Conservation (phyloP, 1,139 yeast genomes). For the Yamadazyma atlantica region DNA sequence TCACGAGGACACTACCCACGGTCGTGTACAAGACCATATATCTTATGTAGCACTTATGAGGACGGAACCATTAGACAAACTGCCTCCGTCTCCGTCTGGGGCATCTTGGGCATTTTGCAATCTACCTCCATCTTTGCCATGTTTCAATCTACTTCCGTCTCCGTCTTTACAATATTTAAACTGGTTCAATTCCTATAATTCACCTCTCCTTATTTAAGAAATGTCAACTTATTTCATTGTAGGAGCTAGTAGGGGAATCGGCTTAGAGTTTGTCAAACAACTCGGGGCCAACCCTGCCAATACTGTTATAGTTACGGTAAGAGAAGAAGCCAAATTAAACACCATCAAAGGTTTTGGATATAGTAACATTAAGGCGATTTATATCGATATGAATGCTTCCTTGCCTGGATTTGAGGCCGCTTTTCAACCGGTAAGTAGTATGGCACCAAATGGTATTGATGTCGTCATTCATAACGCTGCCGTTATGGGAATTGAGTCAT, state of each 20-base stretch:
- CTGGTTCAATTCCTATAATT: too few species aligned
- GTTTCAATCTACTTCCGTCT: too few species aligned
- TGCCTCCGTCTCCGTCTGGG: too few species aligned
- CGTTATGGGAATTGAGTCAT: not conserved
- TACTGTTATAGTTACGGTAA: slow-evolving; percentile 6
- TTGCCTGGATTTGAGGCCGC: slow-evolving; percentile 5
- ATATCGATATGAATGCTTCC: slow-evolving; percentile 2
- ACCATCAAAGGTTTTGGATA: not conserved
- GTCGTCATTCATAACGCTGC: slow-evolving; percentile 9
- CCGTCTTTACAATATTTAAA: too few species aligned
- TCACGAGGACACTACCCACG: too few species aligned
- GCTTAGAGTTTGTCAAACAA: slow-evolving; percentile 6
- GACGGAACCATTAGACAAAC: too few species aligned
- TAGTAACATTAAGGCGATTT: slow-evolving; percentile 4
- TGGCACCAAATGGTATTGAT: slow-evolving; percentile 4
- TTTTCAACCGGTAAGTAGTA: slow-evolving; percentile 1
- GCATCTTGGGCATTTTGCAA: too few species aligned
- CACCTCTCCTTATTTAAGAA: too few species aligned
- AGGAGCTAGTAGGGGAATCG: slow-evolving; percentile 10
- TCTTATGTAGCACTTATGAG: too few species aligned
- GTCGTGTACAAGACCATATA: too few species aligned
- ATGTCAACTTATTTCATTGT: slow-evolving; percentile 7
- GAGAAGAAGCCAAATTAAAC: slow-evolving; percentile 3
- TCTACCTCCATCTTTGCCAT: too few species aligned
- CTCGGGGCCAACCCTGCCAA: slow-evolving; percentile 3